These are phyloP conservation scores for Euphorbia pulcherrima DNA, from an alignment of 345 rosid genomes.

Conservation along the genomic window DNA sequence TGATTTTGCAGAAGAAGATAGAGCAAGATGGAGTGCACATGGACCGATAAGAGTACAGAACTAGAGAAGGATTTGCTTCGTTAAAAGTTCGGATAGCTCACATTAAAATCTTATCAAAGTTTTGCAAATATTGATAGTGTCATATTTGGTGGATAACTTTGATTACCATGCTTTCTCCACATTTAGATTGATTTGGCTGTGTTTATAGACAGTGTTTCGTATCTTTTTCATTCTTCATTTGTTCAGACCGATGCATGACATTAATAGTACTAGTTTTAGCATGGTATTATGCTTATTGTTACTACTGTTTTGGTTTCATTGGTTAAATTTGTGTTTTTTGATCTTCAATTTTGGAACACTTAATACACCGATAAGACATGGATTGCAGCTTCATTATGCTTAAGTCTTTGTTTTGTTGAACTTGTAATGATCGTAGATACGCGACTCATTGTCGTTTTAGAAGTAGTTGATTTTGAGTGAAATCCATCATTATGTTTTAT, in stretches of 20 bases:
- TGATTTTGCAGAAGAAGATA: slow-evolving; percentile 26
- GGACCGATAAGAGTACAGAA: slow-evolving; percentile 14
- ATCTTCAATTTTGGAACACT: background rate
- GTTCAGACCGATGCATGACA: slow-evolving; percentile 14
- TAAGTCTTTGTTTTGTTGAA: too few species aligned
- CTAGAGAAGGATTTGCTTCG: slow-evolving; percentile 12
- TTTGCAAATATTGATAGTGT: slow-evolving; percentile 17
- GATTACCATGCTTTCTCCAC: slow-evolving; percentile 12
- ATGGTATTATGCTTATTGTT: slow-evolving; percentile 3
- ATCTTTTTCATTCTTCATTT: slow-evolving; percentile 12
- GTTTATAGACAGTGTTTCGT: slow-evolving; percentile 23
- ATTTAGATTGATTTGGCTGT: slow-evolving; percentile 15
- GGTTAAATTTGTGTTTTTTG: slow-evolving; percentile 5
- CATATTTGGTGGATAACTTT: slow-evolving; percentile 15
- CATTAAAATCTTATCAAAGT: slow-evolving; percentile 11
- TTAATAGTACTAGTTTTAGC: slow-evolving; percentile 4
- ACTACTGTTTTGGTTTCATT: background rate
- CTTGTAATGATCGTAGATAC: background rate
- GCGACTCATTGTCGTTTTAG: background rate
- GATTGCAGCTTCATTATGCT: background rate
- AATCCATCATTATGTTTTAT: too few species aligned
- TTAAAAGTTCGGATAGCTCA: slow-evolving; percentile 12
- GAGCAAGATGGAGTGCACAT: slow-evolving; percentile 3
- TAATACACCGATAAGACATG: background rate
- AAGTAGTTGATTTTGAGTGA: too few species aligned